Conservation (phyloP, 2,329 filamentous ascomycete species). For the Penicillium sp. region DNA sequence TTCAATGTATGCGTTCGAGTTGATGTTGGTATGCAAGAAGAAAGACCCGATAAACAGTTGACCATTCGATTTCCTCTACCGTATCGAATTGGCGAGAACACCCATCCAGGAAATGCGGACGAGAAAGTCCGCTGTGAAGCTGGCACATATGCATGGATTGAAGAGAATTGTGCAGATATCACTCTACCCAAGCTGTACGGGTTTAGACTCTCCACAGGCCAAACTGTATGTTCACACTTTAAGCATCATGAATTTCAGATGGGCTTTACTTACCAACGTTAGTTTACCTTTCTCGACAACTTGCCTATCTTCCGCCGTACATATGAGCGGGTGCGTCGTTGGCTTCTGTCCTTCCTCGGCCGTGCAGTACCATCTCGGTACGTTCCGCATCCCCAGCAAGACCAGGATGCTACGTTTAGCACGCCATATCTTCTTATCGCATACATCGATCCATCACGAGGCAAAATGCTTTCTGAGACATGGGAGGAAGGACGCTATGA, state of each 20-base stretch:
- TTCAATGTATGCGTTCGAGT: conserved; percentile 27
- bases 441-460: conserved; percentile 7
- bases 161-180: conserved; percentile 21
- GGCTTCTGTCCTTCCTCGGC: background rate
- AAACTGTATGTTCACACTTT: conserved; percentile 5
- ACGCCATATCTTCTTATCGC: conserved; percentile 14
- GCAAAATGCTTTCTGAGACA: conserved; percentile 14
- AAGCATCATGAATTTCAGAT: background rate
- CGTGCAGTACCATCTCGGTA: background rate
- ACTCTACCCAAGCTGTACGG: conserved; percentile 13
- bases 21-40: conserved; percentile 5
- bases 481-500: conserved; percentile 9
- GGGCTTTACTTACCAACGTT: background rate
- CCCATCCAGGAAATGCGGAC: conserved; percentile 36
- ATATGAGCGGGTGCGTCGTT: background rate
- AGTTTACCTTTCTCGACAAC: conserved; percentile 5
- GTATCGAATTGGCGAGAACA: conserved; percentile 32
- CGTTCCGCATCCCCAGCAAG: background rate
- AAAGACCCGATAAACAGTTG: conserved; percentile 15
- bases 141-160: conserved; percentile 37
- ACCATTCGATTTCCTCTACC: conserved; percentile 23
- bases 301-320: background rate
- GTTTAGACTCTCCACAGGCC: conserved; percentile 9
- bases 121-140: conserved; percentile 41
- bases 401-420: background rate